These are phyloP conservation scores for Exophiala spinifera DNA, from an alignment of 2,329 filamentous ascomycete genomes.

Conservation along the genomic window DNA sequence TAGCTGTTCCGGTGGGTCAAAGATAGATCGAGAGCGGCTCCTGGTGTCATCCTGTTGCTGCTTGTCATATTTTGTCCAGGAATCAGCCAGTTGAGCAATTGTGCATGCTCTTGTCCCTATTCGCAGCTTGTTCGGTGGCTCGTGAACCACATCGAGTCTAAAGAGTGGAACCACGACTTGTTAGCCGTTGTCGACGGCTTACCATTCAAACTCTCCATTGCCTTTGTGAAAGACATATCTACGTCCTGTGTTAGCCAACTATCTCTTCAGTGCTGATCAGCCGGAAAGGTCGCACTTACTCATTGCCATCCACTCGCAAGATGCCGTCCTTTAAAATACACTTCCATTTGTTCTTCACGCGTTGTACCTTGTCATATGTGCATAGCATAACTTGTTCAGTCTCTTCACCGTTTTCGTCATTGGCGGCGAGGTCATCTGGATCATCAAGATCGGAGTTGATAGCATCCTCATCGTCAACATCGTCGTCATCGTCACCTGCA, in stretches of 20 bases:
- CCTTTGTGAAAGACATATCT: constrained; percentile 97
- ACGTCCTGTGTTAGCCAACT: constrained; percentile 1
- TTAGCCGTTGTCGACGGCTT: constrained; percentile 30
- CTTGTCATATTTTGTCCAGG: too few species aligned
- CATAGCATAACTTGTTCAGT: constrained; percentile 92
- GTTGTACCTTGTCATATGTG: constrained; percentile 98
- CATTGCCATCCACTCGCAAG: constrained; percentile 86
- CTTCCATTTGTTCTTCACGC: constrained; percentile 99
- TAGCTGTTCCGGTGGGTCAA: too few species aligned
- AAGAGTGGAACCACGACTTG: too few species aligned
- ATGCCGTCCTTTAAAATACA: constrained; percentile 97
- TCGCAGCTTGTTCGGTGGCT: too few species aligned
- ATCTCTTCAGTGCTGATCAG: neutral
- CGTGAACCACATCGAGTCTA: too few species aligned
- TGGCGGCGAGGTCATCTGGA: constrained; percentile 82
- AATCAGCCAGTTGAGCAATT: too few species aligned
- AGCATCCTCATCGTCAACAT: constrained; percentile 79
- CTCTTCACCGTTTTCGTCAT: constrained; percentile 82
- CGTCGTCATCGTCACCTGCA: constrained; percentile 48
- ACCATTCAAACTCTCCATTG: constrained; percentile 97
- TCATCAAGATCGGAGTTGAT: constrained; percentile 99
- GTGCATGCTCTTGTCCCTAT: too few species aligned
- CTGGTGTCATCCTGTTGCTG: too few species aligned
- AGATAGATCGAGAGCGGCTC: too few species aligned
- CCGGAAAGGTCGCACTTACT: constrained; percentile 52